Evolutionary conservation across 208 protist genomes (phyloP).

Genomic region (Leishmania turanica): DNA sequence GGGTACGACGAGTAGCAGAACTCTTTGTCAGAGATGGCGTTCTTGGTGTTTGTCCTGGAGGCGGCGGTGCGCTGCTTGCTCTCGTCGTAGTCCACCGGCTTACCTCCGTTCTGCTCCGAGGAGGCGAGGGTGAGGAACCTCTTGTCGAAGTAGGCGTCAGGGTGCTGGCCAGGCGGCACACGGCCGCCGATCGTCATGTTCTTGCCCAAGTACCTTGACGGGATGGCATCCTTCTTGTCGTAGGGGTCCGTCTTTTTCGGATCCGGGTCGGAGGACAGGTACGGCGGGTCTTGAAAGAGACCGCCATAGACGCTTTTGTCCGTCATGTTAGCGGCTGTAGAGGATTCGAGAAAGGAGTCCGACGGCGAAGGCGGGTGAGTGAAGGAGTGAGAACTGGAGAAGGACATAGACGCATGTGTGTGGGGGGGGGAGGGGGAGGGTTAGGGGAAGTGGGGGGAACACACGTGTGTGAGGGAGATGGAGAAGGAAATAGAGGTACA

Average conservation of each 20-base stretch:
- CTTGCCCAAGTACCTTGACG: conserved; percentile 84
- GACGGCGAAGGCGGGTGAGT: background rate
- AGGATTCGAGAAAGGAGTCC: background rate
- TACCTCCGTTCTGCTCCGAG: conserved; percentile 69
- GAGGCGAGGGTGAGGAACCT: conserved; percentile 84
- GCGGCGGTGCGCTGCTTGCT: conserved; percentile 36
- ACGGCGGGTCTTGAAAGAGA: conserved; percentile 85
- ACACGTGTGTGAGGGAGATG: background rate
- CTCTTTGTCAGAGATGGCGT: conserved; percentile 62
- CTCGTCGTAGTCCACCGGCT: conserved; percentile 61
- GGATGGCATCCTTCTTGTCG: conserved; percentile 79
- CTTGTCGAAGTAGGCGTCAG: conserved; percentile 74
- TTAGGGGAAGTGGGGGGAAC: background rate
- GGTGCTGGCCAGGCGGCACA: conserved; percentile 36
- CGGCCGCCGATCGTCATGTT: conserved; percentile 52
- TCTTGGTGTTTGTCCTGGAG: conserved; percentile 27
- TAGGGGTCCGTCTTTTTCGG: conserved; percentile 80
- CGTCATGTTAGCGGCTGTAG: conserved; percentile 45
- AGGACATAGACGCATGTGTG: background rate
- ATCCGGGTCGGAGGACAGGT: conserved; percentile 69
- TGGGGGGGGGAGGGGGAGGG: background rate
- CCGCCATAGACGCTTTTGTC: conserved; percentile 84
- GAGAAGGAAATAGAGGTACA: background rate
- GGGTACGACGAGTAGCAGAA: conserved; percentile 78
- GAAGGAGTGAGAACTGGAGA: background rate